Percentiles rank a stretch among this genome's conserved stretches.
phyloP scores from a whole-genome alignment of 2,329 filamentous ascomycete genomes.

The Alternaria sp. region DNA sequence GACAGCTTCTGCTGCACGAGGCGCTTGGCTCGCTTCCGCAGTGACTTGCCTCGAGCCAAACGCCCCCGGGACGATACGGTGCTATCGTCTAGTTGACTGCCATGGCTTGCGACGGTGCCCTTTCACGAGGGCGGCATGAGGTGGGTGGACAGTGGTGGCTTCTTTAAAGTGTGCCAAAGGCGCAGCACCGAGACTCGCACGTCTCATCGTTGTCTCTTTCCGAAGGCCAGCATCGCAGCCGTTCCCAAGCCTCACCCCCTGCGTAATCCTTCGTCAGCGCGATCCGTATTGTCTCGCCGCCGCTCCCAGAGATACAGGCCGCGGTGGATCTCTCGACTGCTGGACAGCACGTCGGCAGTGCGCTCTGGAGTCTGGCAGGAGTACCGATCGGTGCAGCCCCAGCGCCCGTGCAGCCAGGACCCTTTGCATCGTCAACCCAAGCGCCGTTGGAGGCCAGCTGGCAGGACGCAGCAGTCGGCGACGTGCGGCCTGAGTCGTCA shows the following conservation, averaged over 20 bases:
- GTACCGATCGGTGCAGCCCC: conserved; percentile 39
- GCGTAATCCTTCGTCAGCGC: conserved; percentile 36
- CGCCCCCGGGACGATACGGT: conserved; percentile 23
- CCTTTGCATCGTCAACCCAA: conserved; percentile 7
- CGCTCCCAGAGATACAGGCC: conserved; percentile 9
- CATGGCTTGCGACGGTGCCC: conserved; percentile 15
- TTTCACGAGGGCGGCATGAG: conserved; percentile 31
- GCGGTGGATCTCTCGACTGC: conserved; percentile 7
- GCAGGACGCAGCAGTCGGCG: conserved; percentile 16
- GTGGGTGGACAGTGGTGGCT: conserved; percentile 24
- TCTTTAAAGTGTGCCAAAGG: conserved; percentile 30
- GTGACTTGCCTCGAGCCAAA: conserved; percentile 6
- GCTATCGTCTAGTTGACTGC: conserved; percentile 14
- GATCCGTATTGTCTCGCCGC: conserved; percentile 31
- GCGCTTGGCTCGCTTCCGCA: conserved; percentile 26
- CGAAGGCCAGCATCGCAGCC: conserved; percentile 24
- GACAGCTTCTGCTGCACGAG: conserved; percentile 26
- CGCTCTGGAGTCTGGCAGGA: conserved; percentile 9
- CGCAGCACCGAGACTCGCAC: conserved; percentile 28
- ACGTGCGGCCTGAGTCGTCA: conserved; percentile 11
- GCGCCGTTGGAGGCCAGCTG: not conserved
- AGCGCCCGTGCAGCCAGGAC: conserved; percentile 13
- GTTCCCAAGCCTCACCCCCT: conserved; percentile 24
- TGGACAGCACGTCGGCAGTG: conserved; percentile 4
- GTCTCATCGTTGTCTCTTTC: conserved; percentile 38